Evolutionary conservation across 225 moss, liverwort and hornwort species (phyloP).

Genomic region (Bryoerythrophyllum caledonicum): DNA sequence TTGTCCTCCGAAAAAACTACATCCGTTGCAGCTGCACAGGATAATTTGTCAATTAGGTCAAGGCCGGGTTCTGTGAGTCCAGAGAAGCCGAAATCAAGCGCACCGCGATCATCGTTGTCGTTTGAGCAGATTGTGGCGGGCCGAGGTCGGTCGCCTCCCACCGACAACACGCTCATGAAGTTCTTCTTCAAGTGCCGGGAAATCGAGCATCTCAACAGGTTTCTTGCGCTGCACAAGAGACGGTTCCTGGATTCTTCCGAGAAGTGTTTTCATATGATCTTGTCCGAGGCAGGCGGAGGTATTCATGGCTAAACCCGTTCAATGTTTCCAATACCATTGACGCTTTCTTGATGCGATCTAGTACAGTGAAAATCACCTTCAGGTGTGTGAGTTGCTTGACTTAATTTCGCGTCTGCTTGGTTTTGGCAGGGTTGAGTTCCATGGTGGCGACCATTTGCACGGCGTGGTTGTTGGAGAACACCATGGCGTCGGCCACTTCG

Average conservation of each 20-base stretch:
- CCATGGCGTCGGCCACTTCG: slow-evolving; percentile 34
- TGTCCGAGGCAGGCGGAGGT: slow-evolving; percentile 40
- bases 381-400: slow-evolving; percentile 12
- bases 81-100: slow-evolving; percentile 10
- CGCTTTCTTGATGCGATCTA: no score
- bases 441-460: slow-evolving; percentile 50
- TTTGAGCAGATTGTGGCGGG: slow-evolving; percentile 49
- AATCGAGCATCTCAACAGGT: slow-evolving; percentile 47
- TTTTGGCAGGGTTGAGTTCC: slow-evolving; percentile 46
- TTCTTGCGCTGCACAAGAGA: slow-evolving; percentile 41
- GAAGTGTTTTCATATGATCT: slow-evolving; percentile 58
- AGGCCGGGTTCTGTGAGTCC: neutral
- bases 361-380: no score
- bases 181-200: slow-evolving; percentile 63
- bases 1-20: no score
- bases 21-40: no score
- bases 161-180: slow-evolving; percentile 53
- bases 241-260: slow-evolving; percentile 41
- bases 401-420: neutral
- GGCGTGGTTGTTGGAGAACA: slow-evolving; percentile 57
- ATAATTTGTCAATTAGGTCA: no score
- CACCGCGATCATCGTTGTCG: slow-evolving; percentile 15
- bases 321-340: no score
- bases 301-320: no score
- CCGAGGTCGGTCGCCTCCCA: slow-evolving; percentile 27